These are phyloP conservation scores for Trametes hirsuta DNA, from an alignment of 1,284 basidiomycete genomes.

Conservation along the genomic window DNA sequence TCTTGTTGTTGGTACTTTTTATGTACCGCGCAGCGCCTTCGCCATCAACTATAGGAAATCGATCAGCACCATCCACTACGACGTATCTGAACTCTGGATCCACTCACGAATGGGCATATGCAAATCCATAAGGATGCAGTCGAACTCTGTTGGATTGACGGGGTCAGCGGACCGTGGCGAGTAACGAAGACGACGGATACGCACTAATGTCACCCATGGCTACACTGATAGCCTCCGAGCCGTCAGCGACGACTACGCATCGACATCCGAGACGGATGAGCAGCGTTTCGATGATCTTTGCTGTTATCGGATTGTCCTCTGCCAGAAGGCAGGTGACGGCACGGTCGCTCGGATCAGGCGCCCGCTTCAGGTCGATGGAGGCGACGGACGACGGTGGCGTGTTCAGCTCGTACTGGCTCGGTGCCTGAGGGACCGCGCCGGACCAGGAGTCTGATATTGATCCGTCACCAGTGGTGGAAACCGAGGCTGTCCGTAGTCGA, in stretches of 20 bases:
- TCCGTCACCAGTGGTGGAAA: conserved; percentile 78
- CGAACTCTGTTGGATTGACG: conserved; percentile 63
- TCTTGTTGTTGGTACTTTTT: conserved; percentile 93
- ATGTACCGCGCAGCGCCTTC: conserved; percentile 93
- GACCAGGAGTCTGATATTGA: conserved; percentile 77
- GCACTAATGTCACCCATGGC: conserved; percentile 95
- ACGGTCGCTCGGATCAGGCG: conserved; percentile 72
- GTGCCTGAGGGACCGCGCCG: conserved; percentile 55
- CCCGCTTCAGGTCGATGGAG: conserved; percentile 74
- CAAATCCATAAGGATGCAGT: conserved; percentile 88
- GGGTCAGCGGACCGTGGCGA: conserved; percentile 23
- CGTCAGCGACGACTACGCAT: conserved; percentile 93
- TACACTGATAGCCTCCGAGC: conserved; percentile 94
- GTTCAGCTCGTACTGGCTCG: conserved; percentile 52
- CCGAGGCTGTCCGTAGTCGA: conserved; percentile 85
- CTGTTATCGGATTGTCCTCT: conserved; percentile 97
- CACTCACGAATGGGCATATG: conserved; percentile 87
- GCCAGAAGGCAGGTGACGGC: conserved; percentile 92
- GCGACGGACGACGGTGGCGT: conserved; percentile 80
- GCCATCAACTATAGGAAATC: conserved; percentile 68
- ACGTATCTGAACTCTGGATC: neutral
- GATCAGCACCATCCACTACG: conserved; percentile 22
- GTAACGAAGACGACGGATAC: conserved; percentile 38
- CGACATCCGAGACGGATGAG: conserved; percentile 92
- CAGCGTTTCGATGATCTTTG: conserved; percentile 94